Evolutionary conservation across 495 filamentous ascomycete genomes (phyloP), one percentile per base, ranked within the genome.

Genomic region (Penicillium herquei): DNA sequence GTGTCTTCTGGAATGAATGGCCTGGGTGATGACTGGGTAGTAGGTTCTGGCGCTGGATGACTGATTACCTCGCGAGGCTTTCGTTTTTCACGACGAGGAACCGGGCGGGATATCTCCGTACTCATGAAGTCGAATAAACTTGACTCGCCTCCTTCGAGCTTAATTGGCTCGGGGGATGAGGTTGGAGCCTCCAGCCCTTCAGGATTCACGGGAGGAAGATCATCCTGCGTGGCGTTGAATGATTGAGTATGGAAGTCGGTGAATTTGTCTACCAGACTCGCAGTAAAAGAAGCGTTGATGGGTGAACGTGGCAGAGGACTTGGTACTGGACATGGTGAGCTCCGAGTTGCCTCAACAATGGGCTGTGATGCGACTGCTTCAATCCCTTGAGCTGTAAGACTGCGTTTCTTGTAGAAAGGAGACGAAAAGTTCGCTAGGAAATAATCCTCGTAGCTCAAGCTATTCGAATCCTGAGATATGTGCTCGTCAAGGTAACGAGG

Each of bases 371-470:
- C 72, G 32, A 62, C 61, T 2, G 64, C 39, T 8, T 66, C 64
- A 34, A 78, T 67, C 14, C 61, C 57, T 5, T 56, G 44, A 3
- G 61, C 54, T 18, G 65, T 71, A 17, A 78, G 59, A 37, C 64
- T 73, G 37, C 75, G 69, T 39, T 71, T 75, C 44, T 72, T 74
- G 59, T 67, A 54, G 10, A 50, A 50, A n/a, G 75, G 70, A 9
- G 47, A 59, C 13, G 61, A 62, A 43, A 69, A 66, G 5, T 48
- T 61, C 0, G 43, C 50, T 6, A 55, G 17, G 42, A 78, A 78
- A 45, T 66, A 78, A 0, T 66, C 56, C 52, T 72, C 73, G 40
- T 77, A 78, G 7, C 17, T 31, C 30, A 68, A 30, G 21, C 52
- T 41, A n/a, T 68, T 63, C 1, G 56, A 57, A 0, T 61, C 54